These are phyloP conservation scores for Wickerhamomyces hampshirensis DNA, from an alignment of 805 yeast genomes.

Conservation along the genomic window DNA sequence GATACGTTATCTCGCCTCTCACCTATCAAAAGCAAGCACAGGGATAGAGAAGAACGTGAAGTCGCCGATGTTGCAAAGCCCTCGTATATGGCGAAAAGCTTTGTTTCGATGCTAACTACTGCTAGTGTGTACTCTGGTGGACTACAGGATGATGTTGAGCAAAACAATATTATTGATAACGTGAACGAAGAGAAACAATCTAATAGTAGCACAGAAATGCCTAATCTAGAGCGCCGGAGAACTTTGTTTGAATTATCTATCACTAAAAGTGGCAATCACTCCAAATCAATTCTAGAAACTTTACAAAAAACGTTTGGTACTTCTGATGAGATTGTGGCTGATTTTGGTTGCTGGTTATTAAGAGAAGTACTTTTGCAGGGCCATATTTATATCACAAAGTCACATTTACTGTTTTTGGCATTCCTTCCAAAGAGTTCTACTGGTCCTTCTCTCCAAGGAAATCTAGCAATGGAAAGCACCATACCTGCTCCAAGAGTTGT, in stretches of 20 bases:
- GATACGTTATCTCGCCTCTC: not conserved
- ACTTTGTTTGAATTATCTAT: slow-evolving; percentile 29
- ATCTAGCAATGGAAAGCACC: slow-evolving; percentile 38
- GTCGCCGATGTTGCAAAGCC: slow-evolving; percentile 32
- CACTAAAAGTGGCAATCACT: slow-evolving; percentile 9
- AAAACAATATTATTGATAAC: slow-evolving; percentile 6
- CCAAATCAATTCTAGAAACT: slow-evolving; percentile 20
- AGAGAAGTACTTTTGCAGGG: slow-evolving; percentile 85
- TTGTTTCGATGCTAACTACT: slow-evolving; percentile 51
- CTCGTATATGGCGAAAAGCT: slow-evolving; percentile 44
- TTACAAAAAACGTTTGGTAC: slow-evolving; percentile 37
- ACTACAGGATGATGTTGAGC: slow-evolving; percentile 29
- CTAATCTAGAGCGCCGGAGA: slow-evolving; percentile 1
- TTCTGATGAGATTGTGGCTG: slow-evolving; percentile 53
- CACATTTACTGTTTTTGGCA: slow-evolving; percentile 69
- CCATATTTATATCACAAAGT: slow-evolving; percentile 65
- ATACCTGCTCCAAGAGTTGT: slow-evolving; percentile 26
- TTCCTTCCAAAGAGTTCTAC: slow-evolving; percentile 56
- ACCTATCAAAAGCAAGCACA: not conserved
- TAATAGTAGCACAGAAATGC: no score
- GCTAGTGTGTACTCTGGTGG: slow-evolving; percentile 42
- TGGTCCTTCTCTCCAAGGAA: slow-evolving; percentile 44
- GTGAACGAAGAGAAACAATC: not conserved
- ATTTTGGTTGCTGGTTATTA: slow-evolving; percentile 73
- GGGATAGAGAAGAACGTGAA: slow-evolving; percentile 7